A percentile compares a stretch with the other conserved stretches of the same genome.
phyloP scores from a whole-genome alignment of 805 yeast genomes.

The Jamesozyma spencerorum region DNA sequence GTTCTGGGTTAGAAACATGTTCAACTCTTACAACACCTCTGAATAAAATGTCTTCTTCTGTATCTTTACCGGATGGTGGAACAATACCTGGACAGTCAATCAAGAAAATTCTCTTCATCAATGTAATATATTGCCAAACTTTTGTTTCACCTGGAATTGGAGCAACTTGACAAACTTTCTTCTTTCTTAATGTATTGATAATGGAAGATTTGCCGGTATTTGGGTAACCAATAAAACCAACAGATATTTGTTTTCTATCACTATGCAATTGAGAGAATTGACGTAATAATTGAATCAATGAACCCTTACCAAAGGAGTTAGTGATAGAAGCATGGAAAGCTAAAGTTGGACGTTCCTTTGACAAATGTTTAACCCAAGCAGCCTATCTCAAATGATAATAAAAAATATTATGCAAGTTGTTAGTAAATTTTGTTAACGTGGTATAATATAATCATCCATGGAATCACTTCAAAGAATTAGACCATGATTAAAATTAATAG shows the following conservation, averaged over 20 bases:
- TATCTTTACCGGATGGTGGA: constrained; percentile 84
- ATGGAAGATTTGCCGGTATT: constrained; percentile 97
- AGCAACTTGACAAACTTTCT: constrained; percentile 94
- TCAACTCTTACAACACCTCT: constrained; percentile 99
- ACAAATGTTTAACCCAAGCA: constrained; percentile 95
- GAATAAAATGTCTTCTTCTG: constrained; percentile 84
- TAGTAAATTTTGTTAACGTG: constrained; percentile 6
- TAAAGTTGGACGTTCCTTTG: constrained; percentile 84
- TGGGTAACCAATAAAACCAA: constrained; percentile 96
- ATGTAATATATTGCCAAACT: constrained; percentile 96
- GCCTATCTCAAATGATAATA: constrained; percentile 33
- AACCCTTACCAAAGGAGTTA: constrained; percentile 96
- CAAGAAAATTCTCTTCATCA: constrained; percentile 89
- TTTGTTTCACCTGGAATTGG: constrained; percentile 99
- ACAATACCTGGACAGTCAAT: constrained; percentile 99
- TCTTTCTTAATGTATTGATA: constrained; percentile 84
- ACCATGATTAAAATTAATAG: neutral
- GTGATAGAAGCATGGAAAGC: constrained; percentile 98
- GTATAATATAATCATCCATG: too few relatives aligned
- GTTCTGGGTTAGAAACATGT: constrained; percentile 91
- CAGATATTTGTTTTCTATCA: constrained; percentile 92
- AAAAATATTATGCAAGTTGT: constrained; percentile 25
- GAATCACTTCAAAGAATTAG: too few relatives aligned
- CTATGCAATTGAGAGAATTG: constrained; percentile 86
- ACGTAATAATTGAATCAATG: constrained; percentile 83